Percentiles rank a stretch among this genome's conserved stretches.
Evolutionary conservation across 176 grass and related monocot genomes (phyloP).

Genomic region (Carex kokanica): DNA sequence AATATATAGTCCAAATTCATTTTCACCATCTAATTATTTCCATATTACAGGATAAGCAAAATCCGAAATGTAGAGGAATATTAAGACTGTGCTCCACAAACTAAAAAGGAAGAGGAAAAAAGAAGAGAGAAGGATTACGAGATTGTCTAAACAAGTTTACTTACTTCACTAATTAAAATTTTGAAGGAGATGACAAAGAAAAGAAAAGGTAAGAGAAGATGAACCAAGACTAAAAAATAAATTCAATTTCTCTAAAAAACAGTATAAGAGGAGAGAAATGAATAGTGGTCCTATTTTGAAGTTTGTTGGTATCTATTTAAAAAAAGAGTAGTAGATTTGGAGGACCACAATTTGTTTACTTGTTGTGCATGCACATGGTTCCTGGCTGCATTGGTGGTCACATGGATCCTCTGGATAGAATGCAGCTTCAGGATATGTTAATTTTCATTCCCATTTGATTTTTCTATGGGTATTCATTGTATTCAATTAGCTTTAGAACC

Average conservation of each 20-base stretch:
- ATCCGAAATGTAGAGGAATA: neutral
- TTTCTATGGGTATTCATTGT: constrained; percentile 2
- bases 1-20: neutral
- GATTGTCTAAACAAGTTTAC: no score
- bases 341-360: constrained; percentile 31
- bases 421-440: constrained; percentile 25
- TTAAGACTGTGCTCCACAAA: no score
- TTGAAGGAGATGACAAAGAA: no score
- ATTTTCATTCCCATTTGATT: constrained; percentile 13
- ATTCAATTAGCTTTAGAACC: no score
- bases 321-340: constrained; percentile 27
- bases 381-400: constrained; percentile 20
- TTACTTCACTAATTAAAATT: no score
- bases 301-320: neutral
- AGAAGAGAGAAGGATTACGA: no score
- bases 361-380: constrained; percentile 29
- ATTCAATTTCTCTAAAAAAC: no score
- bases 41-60: neutral
- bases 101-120: no score
- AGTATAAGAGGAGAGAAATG: neutral
- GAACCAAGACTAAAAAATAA: no score
- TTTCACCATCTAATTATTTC: neutral
- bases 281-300: constrained; percentile 9
- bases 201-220: no score
- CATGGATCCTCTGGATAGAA: constrained; percentile 21